phyloP scores from a whole-genome alignment of 2,329 filamentous ascomycete genomes.

The Fusarium mexicanum region DNA sequence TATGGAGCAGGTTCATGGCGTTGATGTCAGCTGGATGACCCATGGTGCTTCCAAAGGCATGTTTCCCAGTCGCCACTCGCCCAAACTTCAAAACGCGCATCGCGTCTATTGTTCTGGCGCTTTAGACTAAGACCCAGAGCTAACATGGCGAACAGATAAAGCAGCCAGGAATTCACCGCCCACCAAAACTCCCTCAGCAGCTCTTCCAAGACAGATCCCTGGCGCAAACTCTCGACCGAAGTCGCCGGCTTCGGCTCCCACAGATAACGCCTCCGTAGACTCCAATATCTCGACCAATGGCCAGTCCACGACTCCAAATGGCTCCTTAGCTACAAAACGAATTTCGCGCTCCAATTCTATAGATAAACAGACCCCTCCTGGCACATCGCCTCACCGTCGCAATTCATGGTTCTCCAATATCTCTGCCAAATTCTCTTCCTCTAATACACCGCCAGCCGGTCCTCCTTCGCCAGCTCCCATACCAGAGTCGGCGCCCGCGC shows the following conservation, averaged over 20 bases:
- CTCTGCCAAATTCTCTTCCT: constrained; percentile 88
- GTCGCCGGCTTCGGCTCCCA: constrained; percentile 41
- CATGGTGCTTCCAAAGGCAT: constrained; percentile 85
- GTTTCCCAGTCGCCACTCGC: constrained; percentile 45
- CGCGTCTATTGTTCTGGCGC: background rate
- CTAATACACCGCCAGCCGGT: constrained; percentile 49
- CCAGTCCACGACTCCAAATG: constrained; percentile 40
- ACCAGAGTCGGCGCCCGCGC: constrained; percentile 39
- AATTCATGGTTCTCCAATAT: constrained; percentile 94
- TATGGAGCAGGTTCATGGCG: constrained; percentile 84
- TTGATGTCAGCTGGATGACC: constrained; percentile 90
- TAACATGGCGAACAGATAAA: constrained; percentile 43
- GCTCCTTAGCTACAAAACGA: constrained; percentile 38
- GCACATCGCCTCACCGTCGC: constrained; percentile 61
- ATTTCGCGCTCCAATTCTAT: constrained; percentile 49
- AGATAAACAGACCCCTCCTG: constrained; percentile 46
- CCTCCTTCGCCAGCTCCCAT: constrained; percentile 45
- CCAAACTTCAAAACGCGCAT: constrained; percentile 25
- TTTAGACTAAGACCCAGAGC: background rate
- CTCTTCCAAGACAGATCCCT: constrained; percentile 49
- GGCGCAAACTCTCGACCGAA: constrained; percentile 42
- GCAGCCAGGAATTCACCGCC: constrained; percentile 44
- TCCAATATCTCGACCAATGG: constrained; percentile 30
- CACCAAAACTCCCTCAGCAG: constrained; percentile 37
- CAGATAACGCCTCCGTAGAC: constrained; percentile 33